These are phyloP conservation scores for Paramecium sonneborni DNA, from an alignment of 73 alveolate genomes.

Conservation along the genomic window DNA sequence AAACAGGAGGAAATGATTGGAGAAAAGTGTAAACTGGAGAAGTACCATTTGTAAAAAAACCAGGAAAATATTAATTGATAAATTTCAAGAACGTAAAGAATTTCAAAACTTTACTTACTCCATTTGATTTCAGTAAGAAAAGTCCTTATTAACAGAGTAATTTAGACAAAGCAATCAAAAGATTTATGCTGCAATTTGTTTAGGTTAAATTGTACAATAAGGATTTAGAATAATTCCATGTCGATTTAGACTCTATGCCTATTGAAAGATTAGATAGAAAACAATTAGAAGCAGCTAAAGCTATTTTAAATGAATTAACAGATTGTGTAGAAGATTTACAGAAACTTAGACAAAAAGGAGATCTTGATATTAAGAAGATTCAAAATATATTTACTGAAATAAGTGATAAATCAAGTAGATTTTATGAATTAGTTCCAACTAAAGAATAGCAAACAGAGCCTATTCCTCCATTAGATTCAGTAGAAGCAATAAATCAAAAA, in stretches of 20 bases:
- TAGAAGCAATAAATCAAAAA: slow-evolving; percentile 69
- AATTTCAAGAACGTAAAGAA: neutral
- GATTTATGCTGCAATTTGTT: neutral
- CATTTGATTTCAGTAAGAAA: slow-evolving; percentile 44
- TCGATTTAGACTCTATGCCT: slow-evolving; percentile 29
- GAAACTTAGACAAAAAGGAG: slow-evolving; percentile 37
- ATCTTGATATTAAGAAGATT: slow-evolving; percentile 67
- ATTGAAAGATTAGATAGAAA: slow-evolving; percentile 23
- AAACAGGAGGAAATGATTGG: slow-evolving; percentile 50
- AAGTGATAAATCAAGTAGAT: slow-evolving; percentile 82
- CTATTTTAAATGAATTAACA: slow-evolving; percentile 73
- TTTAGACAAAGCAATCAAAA: neutral
- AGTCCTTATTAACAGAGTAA: neutral
- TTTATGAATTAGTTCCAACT: slow-evolving; percentile 90
- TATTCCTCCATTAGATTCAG: slow-evolving; percentile 83
- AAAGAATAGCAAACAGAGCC: slow-evolving; percentile 81
- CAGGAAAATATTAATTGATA: slow-evolving; percentile 24
- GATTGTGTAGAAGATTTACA: slow-evolving; percentile 75
- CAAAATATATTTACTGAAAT: slow-evolving; percentile 80
- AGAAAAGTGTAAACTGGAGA: neutral
- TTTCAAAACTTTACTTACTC: neutral
- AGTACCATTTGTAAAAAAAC: neutral
- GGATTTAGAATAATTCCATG: neutral
- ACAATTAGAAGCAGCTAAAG: slow-evolving; percentile 72
- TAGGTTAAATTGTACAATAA: slow-evolving; percentile 38